phyloP scores from a whole-genome alignment of 495 filamentous ascomycete genomes.

The Physcia stellaris region DNA sequence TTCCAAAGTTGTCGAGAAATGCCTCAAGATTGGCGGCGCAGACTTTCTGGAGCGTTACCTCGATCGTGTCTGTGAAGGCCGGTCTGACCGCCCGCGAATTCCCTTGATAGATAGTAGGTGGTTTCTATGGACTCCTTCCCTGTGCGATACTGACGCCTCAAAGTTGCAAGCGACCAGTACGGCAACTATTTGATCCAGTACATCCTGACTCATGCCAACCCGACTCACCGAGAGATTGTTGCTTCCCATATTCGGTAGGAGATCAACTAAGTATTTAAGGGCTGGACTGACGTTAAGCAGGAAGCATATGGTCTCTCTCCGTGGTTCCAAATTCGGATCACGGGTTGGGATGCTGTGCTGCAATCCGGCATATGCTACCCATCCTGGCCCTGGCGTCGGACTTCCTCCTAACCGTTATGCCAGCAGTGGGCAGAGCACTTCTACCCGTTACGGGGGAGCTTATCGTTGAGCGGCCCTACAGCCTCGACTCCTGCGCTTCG shows the following conservation, averaged over 20 bases:
- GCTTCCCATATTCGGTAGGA: slow-evolving; percentile 71
- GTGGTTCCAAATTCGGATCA: slow-evolving; percentile 95
- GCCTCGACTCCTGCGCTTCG: too few species aligned
- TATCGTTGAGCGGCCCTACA: slow-evolving; percentile 40
- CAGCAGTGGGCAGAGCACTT: slow-evolving; percentile 39
- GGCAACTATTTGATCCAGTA: slow-evolving; percentile 97
- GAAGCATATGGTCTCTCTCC: slow-evolving; percentile 98
- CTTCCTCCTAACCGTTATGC: slow-evolving; percentile 43
- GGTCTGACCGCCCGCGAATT: slow-evolving; percentile 82
- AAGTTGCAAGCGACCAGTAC: slow-evolving; percentile 92
- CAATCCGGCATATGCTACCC: slow-evolving; percentile 75
- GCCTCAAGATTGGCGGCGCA: slow-evolving; percentile 84
- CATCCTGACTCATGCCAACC: slow-evolving; percentile 75
- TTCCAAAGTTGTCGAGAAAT: slow-evolving; percentile 98
- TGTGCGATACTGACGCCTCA: slow-evolving; percentile 18
- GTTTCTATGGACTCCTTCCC: background rate
- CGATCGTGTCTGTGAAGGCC: slow-evolving; percentile 82
- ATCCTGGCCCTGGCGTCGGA: slow-evolving; percentile 68
- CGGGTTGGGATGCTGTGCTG: slow-evolving; percentile 98
- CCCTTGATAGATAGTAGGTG: slow-evolving; percentile 84
- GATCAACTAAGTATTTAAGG: background rate
- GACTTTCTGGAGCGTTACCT: slow-evolving; percentile 92
- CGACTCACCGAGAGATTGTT: slow-evolving; percentile 84
- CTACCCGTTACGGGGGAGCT: slow-evolving; percentile 30
- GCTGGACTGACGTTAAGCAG: slow-evolving; percentile 20